A percentile compares a stretch with the other conserved stretches of the same genome.
phyloP scores from a whole-genome alignment of 2,329 filamentous ascomycete species.

The Stemphylium beticola region DNA sequence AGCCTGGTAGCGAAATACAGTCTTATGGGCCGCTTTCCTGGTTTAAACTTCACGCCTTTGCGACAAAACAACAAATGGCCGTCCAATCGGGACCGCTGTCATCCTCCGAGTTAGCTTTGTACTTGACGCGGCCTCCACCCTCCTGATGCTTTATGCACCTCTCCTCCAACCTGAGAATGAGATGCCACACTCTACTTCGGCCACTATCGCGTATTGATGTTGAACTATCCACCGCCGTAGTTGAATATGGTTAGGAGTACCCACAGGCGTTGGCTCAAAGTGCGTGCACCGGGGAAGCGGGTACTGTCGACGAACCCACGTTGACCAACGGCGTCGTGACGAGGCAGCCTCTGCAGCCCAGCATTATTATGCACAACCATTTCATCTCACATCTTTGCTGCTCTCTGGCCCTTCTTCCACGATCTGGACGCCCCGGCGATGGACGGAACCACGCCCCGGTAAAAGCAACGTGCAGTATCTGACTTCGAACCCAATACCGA shows the following conservation, averaged over 20 bases:
- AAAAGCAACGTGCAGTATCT: too few species aligned
- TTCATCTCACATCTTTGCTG: constrained; percentile 4
- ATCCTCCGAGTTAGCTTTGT: constrained; percentile 3
- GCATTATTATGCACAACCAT: constrained; percentile 3
- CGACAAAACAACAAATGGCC: constrained; percentile 12
- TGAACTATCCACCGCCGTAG: constrained; percentile 21
- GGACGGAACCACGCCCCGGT: too few species aligned
- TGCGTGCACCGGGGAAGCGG: constrained; percentile 41
- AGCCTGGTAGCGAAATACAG: constrained; percentile 43
- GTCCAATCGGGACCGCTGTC: constrained; percentile 1
- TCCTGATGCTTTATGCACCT: neutral
- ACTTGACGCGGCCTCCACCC: constrained; percentile 2
- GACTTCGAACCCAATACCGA: too few species aligned
- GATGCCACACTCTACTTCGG: neutral
- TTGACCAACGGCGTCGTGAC: constrained; percentile 16
- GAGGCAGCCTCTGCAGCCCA: neutral
- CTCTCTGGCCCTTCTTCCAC: neutral
- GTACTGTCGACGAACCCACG: constrained; percentile 21
- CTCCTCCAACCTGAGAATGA: neutral
- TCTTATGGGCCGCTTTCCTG: constrained; percentile 30
- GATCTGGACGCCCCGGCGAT: too few species aligned
- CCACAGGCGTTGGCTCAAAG: constrained; percentile 15
- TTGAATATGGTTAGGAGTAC: constrained; percentile 28
- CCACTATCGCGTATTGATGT: constrained; percentile 14
- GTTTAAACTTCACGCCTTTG: constrained; percentile 21